Evolutionary conservation across 805 yeast genomes (phyloP), one percentile per base, ranked within the genome.

Genomic region (Candida ulmi): DNA sequence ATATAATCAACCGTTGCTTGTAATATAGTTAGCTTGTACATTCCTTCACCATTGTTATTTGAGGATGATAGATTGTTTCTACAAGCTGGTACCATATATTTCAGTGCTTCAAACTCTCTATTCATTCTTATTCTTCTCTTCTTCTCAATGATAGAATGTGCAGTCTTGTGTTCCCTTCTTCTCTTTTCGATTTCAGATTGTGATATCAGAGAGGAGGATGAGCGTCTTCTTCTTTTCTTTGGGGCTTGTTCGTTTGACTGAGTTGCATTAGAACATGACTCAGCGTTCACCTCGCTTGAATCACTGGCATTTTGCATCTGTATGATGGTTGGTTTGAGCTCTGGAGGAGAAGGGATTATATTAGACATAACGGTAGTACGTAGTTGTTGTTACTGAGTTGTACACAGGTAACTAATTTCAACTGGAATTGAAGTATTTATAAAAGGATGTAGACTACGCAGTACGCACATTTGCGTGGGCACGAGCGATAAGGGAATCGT

Each of bases 1-100:
- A 86, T 80, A 54, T 86, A 85, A 53, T 83, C 90, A 18, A 86
- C 95, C 0, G 91, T 78, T n/a, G 86, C 80, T 57, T 85, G 88
- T 31, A 86, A 63, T 23, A 86, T 83, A 4, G 88, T 85, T 44
- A 86, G 70, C 61, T 86, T 86, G 62, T 85, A 87, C 79, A 86
- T 81, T 16, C 83, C 83, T 43, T 76, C 81, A 6, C 66, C 65
- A 39, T 60, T 63, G 28, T 41, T 46, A 23, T 39, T 44, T 5
- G 47, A 45, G 8, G 50, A 33, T 5, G 41, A 26, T 3, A 47
- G 31, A 33, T 48, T 53, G 38, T 71, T 66, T 36, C 88, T 66
- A 56, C 95, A 85, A 11, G 91, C 88, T 1, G 95, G 95, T 15
- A 86, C 79, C 37, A 86, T 60, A 51, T 72, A 78, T 55, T 85